Percentiles rank a stretch among this genome's conserved stretches.
These are phyloP conservation scores for Rhodofomes roseus DNA, from an alignment of 1,284 basidiomycete genomes.

Conservation along the genomic window DNA sequence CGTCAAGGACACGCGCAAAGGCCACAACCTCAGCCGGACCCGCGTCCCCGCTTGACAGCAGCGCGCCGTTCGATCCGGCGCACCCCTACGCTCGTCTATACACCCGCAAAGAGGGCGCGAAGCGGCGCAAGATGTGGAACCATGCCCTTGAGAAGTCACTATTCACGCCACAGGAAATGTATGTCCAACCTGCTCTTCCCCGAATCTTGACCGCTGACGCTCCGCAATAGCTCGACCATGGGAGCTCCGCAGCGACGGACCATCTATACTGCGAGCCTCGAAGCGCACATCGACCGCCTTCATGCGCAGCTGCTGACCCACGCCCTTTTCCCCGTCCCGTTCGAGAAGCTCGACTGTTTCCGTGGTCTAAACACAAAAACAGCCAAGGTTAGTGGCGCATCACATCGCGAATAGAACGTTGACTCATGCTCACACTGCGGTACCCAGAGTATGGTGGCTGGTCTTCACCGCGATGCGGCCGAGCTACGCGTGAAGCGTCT, in stretches of 20 bases:
- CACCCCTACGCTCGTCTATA: constrained; percentile 66
- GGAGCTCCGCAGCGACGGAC: constrained; percentile 50
- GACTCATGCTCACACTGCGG: not conserved
- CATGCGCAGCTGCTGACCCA: constrained; percentile 24
- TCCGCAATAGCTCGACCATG: constrained; percentile 50
- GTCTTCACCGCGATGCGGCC: constrained; percentile 60
- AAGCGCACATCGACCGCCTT: constrained; percentile 28
- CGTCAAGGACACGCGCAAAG: not conserved
- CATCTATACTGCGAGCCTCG: constrained; percentile 32
- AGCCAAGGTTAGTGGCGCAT: constrained; percentile 48
- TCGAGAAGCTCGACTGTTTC: constrained; percentile 24
- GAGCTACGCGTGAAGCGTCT: constrained; percentile 55
- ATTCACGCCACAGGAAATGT: constrained; percentile 67
- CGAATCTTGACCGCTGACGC: not conserved
- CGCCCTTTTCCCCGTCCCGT: constrained; percentile 21
- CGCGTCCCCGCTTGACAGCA: constrained; percentile 6
- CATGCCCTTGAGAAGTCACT: constrained; percentile 68
- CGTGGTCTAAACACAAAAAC: constrained; percentile 55
- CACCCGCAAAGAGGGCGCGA: constrained; percentile 57
- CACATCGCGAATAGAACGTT: not conserved
- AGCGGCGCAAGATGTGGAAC: constrained; percentile 71
- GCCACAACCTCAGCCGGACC: not conserved
- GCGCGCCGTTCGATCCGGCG: constrained; percentile 34
- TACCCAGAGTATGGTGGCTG: constrained; percentile 64
- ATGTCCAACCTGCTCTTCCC: constrained; percentile 19